Evolutionary conservation across 2,329 filamentous ascomycete genomes (phyloP), one percentile per base, ranked within the genome.

Genomic region (Penicillium sp.): DNA sequence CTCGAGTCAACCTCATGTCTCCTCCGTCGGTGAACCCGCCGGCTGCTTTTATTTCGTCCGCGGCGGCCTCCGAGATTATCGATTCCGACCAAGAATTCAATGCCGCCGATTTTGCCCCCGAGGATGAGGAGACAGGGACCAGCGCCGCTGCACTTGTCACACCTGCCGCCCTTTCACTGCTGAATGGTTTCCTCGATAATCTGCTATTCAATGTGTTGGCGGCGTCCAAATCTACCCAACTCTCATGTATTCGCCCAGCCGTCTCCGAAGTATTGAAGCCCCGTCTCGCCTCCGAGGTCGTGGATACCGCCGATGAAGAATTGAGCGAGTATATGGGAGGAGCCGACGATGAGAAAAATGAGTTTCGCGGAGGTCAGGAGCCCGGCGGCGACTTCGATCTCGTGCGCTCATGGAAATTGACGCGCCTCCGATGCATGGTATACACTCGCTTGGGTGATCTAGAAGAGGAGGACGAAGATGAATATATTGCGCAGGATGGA

Each of bases 391-490:
- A 88, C 62, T 97, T 93, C 85, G 92, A 97, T 70, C 78, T 96
- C n/a, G 90, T 97, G 69, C 81, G 92, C 52, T 88, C 92, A 16
- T 99, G 94, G 92, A 97, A 95, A 77, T 85, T 94, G 62, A 94
- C 92, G 0, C 86, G 94, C 51, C 77, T 99, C 66, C 86, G 94
- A 56, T 96, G 94, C 72, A 99, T 99, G 94, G 93, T 99, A 19
- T 97, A 97, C 72, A 97, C 92, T 8, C 92, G 94, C 8, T 80
- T 99, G 6, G 94, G 94, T 40, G 93, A 99, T 69, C 87, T 99
- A 83, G 95, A 99, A 73, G 94, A 99, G 75, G 92, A 97, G 63
- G 94, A 99, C 62, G 94, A 97, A 72, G 93, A 97, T 68, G 86
- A 87, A 47, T 91, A 91, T 67, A 89, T 95, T 70, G 87, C 92